Evolutionary conservation across 257 asterid species (phyloP).

Genomic region (Solanum rostratum): DNA sequence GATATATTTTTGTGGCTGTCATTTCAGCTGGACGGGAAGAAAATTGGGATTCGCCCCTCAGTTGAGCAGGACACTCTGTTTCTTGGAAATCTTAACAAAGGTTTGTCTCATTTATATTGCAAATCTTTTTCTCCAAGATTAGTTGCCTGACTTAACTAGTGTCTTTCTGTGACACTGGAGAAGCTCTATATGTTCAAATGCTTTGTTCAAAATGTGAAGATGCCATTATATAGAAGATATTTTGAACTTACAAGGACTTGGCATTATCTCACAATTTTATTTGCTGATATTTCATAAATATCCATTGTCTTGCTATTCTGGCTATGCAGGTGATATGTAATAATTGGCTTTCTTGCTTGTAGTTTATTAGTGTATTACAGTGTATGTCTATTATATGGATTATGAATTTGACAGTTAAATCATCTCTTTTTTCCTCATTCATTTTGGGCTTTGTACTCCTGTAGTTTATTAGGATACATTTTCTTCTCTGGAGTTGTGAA

Average conservation of each 20-base stretch:
- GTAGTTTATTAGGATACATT: background rate
- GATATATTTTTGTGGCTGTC: background rate
- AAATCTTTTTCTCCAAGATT: background rate
- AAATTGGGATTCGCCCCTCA: slow-evolving; percentile 81
- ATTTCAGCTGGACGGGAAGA: slow-evolving; percentile 77
- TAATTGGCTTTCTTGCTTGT: background rate
- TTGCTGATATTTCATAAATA: background rate
- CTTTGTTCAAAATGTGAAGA: background rate
- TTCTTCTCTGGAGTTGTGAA: background rate
- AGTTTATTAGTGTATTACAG: background rate
- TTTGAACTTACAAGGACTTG: background rate
- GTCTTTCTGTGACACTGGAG: background rate
- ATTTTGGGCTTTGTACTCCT: background rate
- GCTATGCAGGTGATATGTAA: background rate
- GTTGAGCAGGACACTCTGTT: slow-evolving; percentile 60
- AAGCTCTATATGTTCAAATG: background rate
- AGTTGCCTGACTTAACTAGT: background rate
- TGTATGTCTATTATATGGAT: background rate
- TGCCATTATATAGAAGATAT: background rate
- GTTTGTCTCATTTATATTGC: slow-evolving; percentile 25
- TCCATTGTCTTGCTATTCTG: background rate
- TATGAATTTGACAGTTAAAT: background rate
- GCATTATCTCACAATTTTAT: background rate
- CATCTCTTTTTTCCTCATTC: background rate
- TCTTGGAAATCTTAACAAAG: slow-evolving; percentile 84